These are phyloP conservation scores for Penicillium longicatenatum DNA, from an alignment of 495 filamentous ascomycete genomes.

Conservation along the genomic window DNA sequence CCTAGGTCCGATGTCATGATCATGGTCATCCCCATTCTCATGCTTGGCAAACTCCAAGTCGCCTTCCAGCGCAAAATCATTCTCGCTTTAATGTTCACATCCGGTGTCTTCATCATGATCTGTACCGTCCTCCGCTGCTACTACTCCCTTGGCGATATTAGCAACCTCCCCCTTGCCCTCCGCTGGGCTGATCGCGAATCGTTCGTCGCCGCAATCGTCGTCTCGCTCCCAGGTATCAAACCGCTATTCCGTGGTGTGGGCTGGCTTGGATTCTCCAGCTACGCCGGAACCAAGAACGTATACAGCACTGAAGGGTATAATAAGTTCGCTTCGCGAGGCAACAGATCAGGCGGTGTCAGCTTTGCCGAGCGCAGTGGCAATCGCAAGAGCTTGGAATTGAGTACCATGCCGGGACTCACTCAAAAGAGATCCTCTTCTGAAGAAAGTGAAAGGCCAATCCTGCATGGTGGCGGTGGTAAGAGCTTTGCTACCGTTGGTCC, in stretches of 20 bases:
- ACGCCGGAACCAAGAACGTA: slow-evolving; percentile 10
- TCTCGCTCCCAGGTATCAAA: slow-evolving; percentile 27
- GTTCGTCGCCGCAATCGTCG: slow-evolving; percentile 28
- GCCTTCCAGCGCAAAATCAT: slow-evolving; percentile 26
- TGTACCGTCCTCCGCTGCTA: slow-evolving; percentile 26
- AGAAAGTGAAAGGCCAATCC: slow-evolving; percentile 2
- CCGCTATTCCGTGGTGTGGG: slow-evolving; percentile 25
- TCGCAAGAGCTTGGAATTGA: not conserved
- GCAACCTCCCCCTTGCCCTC: slow-evolving; percentile 18
- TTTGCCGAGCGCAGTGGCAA: not conserved
- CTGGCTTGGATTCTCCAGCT: slow-evolving; percentile 21
- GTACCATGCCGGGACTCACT: not conserved
- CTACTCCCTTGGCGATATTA: slow-evolving; percentile 27
- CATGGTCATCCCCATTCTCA: slow-evolving; percentile 25
- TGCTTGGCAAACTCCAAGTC: slow-evolving; percentile 28
- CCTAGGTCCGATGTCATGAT: slow-evolving; percentile 24
- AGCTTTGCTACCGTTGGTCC: not conserved
- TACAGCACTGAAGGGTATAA: slow-evolving; percentile 18
- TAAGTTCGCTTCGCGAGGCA: slow-evolving; percentile 10
- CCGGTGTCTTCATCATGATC: slow-evolving; percentile 36
- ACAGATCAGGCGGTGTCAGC: not conserved
- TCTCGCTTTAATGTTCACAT: slow-evolving; percentile 25
- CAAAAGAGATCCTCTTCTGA: not conserved
- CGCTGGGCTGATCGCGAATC: slow-evolving; percentile 31
- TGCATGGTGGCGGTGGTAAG: not conserved